Percentiles rank a stretch among this genome's conserved stretches.
Conservation (phyloP, 805 yeast genomes). For the Clavispora carvajalis region DNA sequence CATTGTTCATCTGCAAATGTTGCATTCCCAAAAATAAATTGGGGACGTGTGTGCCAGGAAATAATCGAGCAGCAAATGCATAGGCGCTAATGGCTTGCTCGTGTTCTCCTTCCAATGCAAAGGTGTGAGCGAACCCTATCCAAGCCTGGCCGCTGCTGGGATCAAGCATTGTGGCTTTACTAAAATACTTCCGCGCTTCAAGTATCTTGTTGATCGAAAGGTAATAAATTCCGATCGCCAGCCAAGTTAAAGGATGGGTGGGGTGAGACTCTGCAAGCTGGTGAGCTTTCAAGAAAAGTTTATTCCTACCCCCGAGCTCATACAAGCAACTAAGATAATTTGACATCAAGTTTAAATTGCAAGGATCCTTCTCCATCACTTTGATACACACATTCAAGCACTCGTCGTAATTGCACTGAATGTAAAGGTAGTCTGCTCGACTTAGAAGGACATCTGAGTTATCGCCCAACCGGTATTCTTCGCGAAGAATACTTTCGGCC, state of each 20-base stretch:
- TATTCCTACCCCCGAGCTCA: conserved; percentile 79
- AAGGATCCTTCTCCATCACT: conserved; percentile 54
- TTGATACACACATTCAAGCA: conserved; percentile 72
- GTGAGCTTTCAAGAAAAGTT: conserved; percentile 75
- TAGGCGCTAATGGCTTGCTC: conserved; percentile 97
- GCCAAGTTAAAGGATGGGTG: conserved; percentile 78
- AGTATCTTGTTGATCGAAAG: conserved; percentile 62
- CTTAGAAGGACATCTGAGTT: conserved; percentile 67
- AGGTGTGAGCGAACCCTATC: conserved; percentile 98
- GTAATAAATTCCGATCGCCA: conserved; percentile 88
- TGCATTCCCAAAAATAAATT: conserved; percentile 93
- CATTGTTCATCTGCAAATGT: conserved; percentile 80
- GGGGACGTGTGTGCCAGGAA: conserved; percentile 89
- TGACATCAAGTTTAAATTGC: conserved; percentile 69
- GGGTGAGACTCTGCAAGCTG: conserved; percentile 83
- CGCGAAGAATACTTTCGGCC: conserved; percentile 59
- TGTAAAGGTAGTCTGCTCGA: conserved; percentile 63
- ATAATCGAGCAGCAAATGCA: conserved; percentile 88
- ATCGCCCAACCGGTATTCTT: conserved; percentile 65
- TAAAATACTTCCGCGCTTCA: conserved; percentile 84
- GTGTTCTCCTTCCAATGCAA: conserved; percentile 97
- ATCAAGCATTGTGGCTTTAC: conserved; percentile 81
- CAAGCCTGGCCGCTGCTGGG: conserved; percentile 94
- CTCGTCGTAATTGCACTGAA: conserved; percentile 72
- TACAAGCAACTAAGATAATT: conserved; percentile 76